A percentile compares a stretch with the other conserved stretches of the same genome.
Conservation (phyloP, 495 filamentous ascomycete genomes). For the Thermothielavioides terrestris region DNA sequence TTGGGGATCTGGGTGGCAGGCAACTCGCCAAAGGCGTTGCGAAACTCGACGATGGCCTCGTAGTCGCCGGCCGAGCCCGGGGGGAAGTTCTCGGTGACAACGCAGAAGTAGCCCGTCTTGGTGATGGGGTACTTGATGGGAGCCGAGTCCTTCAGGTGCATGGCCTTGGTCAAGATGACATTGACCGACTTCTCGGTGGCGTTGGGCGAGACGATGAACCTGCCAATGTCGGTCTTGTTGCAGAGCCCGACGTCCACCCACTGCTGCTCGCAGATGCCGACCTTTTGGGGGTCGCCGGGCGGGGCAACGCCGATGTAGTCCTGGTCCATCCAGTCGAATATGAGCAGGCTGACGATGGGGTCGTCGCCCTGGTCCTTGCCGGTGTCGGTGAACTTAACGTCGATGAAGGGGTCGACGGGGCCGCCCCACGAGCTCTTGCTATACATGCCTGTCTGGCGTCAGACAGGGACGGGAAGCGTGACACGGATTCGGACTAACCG, state of each 20-base stretch:
- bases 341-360: slow-evolving; percentile 71
- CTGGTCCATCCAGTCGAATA: slow-evolving; percentile 91
- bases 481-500: slow-evolving; percentile 23
- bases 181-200: slow-evolving; percentile 58
- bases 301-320: slow-evolving; percentile 64
- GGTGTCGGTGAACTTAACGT: slow-evolving; percentile 65
- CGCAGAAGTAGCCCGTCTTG: slow-evolving; percentile 94
- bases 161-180: slow-evolving; percentile 64
- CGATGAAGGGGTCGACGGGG: slow-evolving; percentile 77
- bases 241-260: slow-evolving; percentile 61
- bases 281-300: slow-evolving; percentile 38
- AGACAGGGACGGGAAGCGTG: slow-evolving; percentile 5
- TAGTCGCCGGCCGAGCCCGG: slow-evolving; percentile 60
- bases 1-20: slow-evolving; percentile 93
- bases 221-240: slow-evolving; percentile 63
- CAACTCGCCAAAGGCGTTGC: slow-evolving; percentile 93
- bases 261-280: slow-evolving; percentile 67
- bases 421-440: slow-evolving; percentile 84
- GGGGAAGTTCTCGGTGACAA: slow-evolving; percentile 62
- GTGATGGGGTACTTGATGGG: slow-evolving; percentile 73
- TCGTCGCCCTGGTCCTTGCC: slow-evolving; percentile 50
- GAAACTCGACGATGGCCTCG: slow-evolving; percentile 76
- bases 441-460: slow-evolving; percentile 70
- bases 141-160: slow-evolving; percentile 67
- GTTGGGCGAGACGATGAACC: slow-evolving; percentile 72